Base-by-base conservation (phyloP, 129 eudicot genomes). In the Logfia minima region DNA sequence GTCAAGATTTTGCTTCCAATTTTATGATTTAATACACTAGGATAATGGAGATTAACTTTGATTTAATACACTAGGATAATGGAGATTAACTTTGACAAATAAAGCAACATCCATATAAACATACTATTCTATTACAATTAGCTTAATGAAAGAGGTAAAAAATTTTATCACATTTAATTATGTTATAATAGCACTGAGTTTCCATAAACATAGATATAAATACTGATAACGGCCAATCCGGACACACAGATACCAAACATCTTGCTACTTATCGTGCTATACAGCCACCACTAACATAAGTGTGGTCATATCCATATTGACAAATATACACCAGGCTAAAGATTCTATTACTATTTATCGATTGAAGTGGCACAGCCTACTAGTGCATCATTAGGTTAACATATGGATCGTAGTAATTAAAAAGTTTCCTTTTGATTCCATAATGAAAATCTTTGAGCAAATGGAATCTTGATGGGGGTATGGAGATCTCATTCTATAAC, bases 221-320 rank as follows among this genome's bases (percentile, higher is more conserved):
- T 35, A 64, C 65, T 10, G n/a, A 59, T 58, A 58, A 23, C 35
- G 19, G 68, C 56, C 53, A 75, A 34, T 39, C 74, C 56, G 13
- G 17, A 53, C 19, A 52, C 80, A 39, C 55, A 77, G 52, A 51
- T 51, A 32, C n/a, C 55, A 63, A 31, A 48, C 19, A 64, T 45
- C 23, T 77, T 77, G 52, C 75, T 13, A 66, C 18, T 65, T 19
- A 65, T 66, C 31, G 24, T 51, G 80, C 56, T 32, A 76, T 13
- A 45, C 22, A 67, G 66, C 74, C 37, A 77, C 74, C 74, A 34
- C 10, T 67, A 5, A 52, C 8, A 52, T 51, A 66, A 28, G 72
- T 51, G 45, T 41, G n/a, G 5, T 45, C 17, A 60, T 37, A 34
- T 31, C 11, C 74, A 51, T 32, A 18, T 23, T 22, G 26, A 31